phyloP scores from a whole-genome alignment of 192 early-diverging fungal genomes.

The Phycomyces blakesleeanus region DNA sequence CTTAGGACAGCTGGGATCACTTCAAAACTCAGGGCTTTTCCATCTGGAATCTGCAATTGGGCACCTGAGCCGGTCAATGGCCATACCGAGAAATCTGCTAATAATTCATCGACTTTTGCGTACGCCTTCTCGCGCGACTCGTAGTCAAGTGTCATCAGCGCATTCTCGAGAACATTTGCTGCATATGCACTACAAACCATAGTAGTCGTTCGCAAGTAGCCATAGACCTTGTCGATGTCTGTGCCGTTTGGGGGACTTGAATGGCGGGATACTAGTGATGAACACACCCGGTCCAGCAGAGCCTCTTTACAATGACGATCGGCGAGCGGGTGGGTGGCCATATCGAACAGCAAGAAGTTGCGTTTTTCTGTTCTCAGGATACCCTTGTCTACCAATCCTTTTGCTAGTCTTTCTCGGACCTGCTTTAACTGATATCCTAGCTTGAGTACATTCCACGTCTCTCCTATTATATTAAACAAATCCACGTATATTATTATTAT shows the following conservation, averaged over 20 bases:
- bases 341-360: conserved; percentile 92
- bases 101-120: conserved; percentile 77
- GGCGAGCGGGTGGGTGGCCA: conserved; percentile 93
- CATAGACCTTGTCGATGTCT: conserved; percentile 46
- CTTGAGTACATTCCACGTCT: conserved; percentile 98
- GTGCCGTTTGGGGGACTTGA: conserved; percentile 47
- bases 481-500: background rate
- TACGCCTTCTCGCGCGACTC: conserved; percentile 85
- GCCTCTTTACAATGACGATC: conserved; percentile 82
- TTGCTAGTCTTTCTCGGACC: conserved; percentile 90
- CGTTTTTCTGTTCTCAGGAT: conserved; percentile 93
- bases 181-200: conserved; percentile 93
- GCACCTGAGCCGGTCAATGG: conserved; percentile 55
- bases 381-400: conserved; percentile 95
- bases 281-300: conserved; percentile 77
- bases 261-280: conserved; percentile 70
- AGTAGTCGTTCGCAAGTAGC: conserved; percentile 66
- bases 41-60: conserved; percentile 44
- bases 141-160: conserved; percentile 75
- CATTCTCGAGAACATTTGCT: conserved; percentile 93
- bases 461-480: conserved; percentile 50
- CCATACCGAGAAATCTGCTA: conserved; percentile 77
- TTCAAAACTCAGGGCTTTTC: conserved; percentile 58
- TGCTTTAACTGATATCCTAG: conserved; percentile 95
- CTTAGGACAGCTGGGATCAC: conserved; percentile 70